Evolutionary conservation across 1,139 yeast species (phyloP).

Genomic region (Candida smagusa): DNA sequence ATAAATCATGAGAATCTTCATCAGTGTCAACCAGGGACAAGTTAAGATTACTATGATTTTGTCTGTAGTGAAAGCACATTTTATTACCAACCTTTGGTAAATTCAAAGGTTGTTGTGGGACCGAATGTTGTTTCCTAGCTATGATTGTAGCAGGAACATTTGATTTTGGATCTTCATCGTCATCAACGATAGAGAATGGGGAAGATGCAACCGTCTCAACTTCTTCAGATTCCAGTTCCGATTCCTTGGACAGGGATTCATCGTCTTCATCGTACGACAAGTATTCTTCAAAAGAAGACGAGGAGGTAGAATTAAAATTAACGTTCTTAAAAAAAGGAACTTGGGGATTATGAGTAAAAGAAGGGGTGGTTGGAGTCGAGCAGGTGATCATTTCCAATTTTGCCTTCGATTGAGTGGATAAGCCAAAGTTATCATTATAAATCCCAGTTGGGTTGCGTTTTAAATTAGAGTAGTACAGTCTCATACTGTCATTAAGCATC

Average conservation of each 20-base stretch:
- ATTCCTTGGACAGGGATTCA: slow-evolving; percentile 1
- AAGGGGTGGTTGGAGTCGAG: slow-evolving; percentile 8
- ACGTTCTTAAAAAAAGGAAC: slow-evolving; percentile 44
- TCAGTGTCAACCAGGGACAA: slow-evolving; percentile 16
- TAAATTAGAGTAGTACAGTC: slow-evolving; percentile 29
- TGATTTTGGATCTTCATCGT: slow-evolving; percentile 9
- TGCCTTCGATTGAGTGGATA: slow-evolving; percentile 19
- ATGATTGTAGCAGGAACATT: slow-evolving; percentile 8
- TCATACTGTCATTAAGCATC: slow-evolving; percentile 39
- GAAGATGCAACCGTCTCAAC: slow-evolving; percentile 2
- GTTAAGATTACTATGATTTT: slow-evolving; percentile 41
- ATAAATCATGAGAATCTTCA: slow-evolving; percentile 19
- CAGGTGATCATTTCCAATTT: slow-evolving; percentile 1
- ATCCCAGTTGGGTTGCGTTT: slow-evolving; percentile 25
- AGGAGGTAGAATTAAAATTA: slow-evolving; percentile 31
- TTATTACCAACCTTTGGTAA: slow-evolving; percentile 15
- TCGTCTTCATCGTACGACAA: slow-evolving; percentile 18
- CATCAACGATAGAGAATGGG: slow-evolving; percentile 6
- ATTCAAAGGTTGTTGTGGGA: neutral
- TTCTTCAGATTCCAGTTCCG: slow-evolving; percentile 3
- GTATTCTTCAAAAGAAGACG: slow-evolving; percentile 39
- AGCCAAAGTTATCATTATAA: slow-evolving; percentile 34
- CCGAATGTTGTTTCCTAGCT: slow-evolving; percentile 1
- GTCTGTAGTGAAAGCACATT: slow-evolving; percentile 45
- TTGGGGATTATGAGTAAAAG: slow-evolving; percentile 10